A percentile compares a stretch with the other conserved stretches of the same genome.
Conservation (phyloP, 768 basidiomycete genomes). For the Trametes maxima region DNA sequence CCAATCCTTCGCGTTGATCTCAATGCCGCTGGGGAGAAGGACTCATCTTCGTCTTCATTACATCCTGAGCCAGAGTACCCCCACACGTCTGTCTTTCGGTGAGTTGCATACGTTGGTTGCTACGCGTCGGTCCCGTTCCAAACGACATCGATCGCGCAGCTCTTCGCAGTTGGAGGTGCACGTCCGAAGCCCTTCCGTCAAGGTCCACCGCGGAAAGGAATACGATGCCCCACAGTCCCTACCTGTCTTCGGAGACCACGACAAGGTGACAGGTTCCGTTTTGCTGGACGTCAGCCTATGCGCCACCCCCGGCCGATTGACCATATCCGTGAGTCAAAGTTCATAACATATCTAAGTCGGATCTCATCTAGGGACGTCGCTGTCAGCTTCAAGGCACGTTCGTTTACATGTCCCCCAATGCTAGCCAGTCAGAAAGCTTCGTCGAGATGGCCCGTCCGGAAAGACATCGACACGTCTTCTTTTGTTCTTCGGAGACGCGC, state of each 20-base stretch:
- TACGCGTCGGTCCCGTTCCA: not conserved
- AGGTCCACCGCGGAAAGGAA: slow-evolving; percentile 39
- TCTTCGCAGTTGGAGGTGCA: slow-evolving; percentile 55
- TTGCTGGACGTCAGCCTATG: slow-evolving; percentile 53
- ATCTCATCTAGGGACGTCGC: slow-evolving; percentile 4
- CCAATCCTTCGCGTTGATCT: slow-evolving; percentile 22
- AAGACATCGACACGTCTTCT: slow-evolving; percentile 34
- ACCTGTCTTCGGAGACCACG: slow-evolving; percentile 63
- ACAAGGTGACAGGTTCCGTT: slow-evolving; percentile 62
- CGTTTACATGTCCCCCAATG: slow-evolving; percentile 40
- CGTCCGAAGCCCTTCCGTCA: slow-evolving; percentile 63
- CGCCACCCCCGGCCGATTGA: slow-evolving; percentile 54
- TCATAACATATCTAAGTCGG: not conserved
- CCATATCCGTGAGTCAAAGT: slow-evolving; percentile 50
- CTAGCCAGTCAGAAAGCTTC: slow-evolving; percentile 22
- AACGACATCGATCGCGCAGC: slow-evolving; percentile 12
- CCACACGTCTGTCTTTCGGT: slow-evolving; percentile 34
- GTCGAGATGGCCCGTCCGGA: slow-evolving; percentile 14
- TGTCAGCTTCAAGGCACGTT: slow-evolving; percentile 66
- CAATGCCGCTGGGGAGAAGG: slow-evolving; percentile 10
- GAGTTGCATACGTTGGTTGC: slow-evolving; percentile 1
- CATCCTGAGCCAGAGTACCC: slow-evolving; percentile 19
- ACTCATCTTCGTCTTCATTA: not conserved
- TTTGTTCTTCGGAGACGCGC: slow-evolving; percentile 25
- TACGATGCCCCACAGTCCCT: slow-evolving; percentile 30